Conservation (phyloP, 768 basidiomycete species). For the Mrakia hoshinonis region DNA sequence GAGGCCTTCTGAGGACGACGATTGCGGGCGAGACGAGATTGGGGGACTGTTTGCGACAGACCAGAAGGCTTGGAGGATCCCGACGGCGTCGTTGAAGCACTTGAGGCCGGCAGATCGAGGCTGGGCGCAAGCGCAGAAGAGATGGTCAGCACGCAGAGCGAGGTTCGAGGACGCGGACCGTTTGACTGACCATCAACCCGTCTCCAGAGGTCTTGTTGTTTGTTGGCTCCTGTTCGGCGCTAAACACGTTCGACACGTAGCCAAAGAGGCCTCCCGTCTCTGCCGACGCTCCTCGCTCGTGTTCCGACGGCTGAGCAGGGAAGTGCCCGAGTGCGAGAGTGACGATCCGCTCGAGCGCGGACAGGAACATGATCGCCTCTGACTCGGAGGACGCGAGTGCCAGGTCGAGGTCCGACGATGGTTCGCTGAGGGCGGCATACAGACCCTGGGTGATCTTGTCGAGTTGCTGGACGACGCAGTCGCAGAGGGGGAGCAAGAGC, state of each 20-base stretch:
- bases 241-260: slow-evolving; percentile 84
- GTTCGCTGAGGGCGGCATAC: not conserved
- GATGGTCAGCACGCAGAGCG: not conserved
- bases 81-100: slow-evolving; percentile 69
- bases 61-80: slow-evolving; percentile 72
- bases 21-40: not conserved
- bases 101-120: slow-evolving; percentile 65
- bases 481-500: slow-evolving; percentile 63
- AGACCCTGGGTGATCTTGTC: not conserved
- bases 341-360: slow-evolving; percentile 72
- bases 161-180: not conserved
- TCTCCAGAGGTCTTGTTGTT: not conserved
- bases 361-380: slow-evolving; percentile 65
- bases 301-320: not conserved
- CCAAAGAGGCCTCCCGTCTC: slow-evolving; percentile 57
- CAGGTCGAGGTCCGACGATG: not conserved
- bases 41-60: slow-evolving; percentile 32
- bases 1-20: slow-evolving; percentile 55
- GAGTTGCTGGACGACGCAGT: slow-evolving; percentile 55
- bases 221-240: slow-evolving; percentile 47
- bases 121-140: too few relatives aligned
- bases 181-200: slow-evolving; percentile 49
- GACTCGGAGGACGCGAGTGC: slow-evolving; percentile 30
- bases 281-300: not conserved
- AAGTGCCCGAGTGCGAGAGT: slow-evolving; percentile 52